These are phyloP conservation scores for Mycena pura DNA, from an alignment of 768 basidiomycete genomes.

Conservation along the genomic window DNA sequence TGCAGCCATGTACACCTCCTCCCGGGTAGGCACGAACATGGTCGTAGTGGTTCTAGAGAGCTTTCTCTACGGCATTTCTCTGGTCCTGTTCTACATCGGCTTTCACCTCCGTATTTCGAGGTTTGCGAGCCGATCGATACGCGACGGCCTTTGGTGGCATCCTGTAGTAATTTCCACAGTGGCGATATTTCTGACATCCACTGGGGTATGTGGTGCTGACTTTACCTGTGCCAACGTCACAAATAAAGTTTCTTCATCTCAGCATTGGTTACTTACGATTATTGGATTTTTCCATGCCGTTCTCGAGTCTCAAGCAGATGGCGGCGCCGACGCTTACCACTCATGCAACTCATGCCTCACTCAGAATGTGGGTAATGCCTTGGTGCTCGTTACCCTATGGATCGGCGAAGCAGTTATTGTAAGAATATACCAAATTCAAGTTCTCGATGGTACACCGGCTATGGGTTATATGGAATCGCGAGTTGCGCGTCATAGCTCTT, in stretches of 20 bases:
- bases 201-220: neutral
- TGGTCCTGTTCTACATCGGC: neutral
- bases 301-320: neutral
- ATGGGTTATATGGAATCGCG: conserved; percentile 10
- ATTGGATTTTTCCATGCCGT: neutral
- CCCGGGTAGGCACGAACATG: neutral
- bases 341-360: neutral
- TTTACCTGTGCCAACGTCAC: no score
- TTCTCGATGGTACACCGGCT: conserved; percentile 9
- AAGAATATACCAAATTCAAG: neutral
- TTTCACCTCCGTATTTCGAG: neutral
- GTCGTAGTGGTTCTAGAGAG: conserved; percentile 1
- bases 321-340: neutral
- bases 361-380: neutral
- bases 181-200: conserved; percentile 4
- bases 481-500: neutral
- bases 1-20: no score
- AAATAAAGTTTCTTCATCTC: neutral
- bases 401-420: conserved; percentile 15
- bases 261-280: conserved; percentile 12
- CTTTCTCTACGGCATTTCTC: conserved; percentile 1
- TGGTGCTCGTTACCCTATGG: neutral
- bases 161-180: conserved; percentile 8
- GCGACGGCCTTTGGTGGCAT: conserved; percentile 8
- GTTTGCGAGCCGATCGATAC: neutral